Evolutionary conservation across 495 filamentous ascomycete species (phyloP), one percentile per base, ranked within the genome.

Genomic region (Aspergillus funiculosus): DNA sequence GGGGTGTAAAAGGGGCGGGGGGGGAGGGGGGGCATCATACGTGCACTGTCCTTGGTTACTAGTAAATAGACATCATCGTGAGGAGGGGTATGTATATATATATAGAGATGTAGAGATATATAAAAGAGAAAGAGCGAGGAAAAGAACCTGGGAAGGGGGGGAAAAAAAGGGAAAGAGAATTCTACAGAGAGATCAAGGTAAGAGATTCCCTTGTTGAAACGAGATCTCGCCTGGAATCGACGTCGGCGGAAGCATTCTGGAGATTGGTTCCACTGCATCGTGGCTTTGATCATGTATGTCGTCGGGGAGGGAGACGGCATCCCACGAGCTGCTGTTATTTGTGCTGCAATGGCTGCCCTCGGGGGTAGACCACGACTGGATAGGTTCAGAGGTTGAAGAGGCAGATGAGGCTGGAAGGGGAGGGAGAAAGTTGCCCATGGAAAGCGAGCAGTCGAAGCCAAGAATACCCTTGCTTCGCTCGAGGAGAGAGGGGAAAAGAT

Each of bases 401-500:
- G 29, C 2, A 6, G 22, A 1, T 14, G 30, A 4, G 11, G 27
- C 13, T n/a, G 43, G 28, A 13, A 66, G 48, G 5, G 52, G 43
- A 5, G 66, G 62, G 11, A 66, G 50, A 27, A 62, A 64, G 25
- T 64, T 62, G 15, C 64, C 53, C n/a, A 62, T 59, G 7, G 59
- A 59, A 7, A 68, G 51, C 2, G 61, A 49, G 29, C 54, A 58
- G 11, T 67, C 63, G 3, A 69, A 43, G 19, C 60, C 63, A 0
- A 69, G 50, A 1, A 65, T 57, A n/a, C 48, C 50, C 24, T 63
- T 63, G 36, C 60, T 64, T 8, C 63, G 64, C 15, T 66, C 66
- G 8, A 71, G 20, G 1, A 71, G 49, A 5, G 54, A 27, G 0
- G 68, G 66, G 26, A 69, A 67, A n/a, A 69, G 58, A 43, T 71